Evolutionary conservation across 1,284 basidiomycete species (phyloP).

Genomic region (Grifola frondosa): DNA sequence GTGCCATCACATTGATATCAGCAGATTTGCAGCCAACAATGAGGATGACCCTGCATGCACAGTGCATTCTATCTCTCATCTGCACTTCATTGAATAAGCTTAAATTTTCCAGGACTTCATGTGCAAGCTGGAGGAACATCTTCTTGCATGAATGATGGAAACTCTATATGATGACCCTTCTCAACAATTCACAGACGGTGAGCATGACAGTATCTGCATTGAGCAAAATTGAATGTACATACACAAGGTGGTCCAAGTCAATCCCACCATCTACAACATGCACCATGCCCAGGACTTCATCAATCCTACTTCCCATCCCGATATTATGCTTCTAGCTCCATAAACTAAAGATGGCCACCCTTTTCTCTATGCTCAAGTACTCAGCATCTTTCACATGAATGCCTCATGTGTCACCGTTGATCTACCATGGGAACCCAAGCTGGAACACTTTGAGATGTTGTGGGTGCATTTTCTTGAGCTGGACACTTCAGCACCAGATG

Average conservation of each 20-base stretch:
- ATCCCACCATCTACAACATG: conserved; percentile 45
- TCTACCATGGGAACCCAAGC: neutral
- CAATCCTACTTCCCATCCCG: conserved; percentile 29
- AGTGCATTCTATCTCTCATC: too few relatives aligned
- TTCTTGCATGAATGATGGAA: too few relatives aligned
- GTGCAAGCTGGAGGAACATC: too few relatives aligned
- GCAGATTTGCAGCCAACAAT: conserved; percentile 6
- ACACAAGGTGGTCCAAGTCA: conserved; percentile 29
- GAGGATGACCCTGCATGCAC: conserved; percentile 13
- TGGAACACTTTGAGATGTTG: conserved; percentile 22
- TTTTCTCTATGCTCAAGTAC: conserved; percentile 9
- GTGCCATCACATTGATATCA: conserved; percentile 4
- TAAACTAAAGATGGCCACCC: conserved; percentile 8
- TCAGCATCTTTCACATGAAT: conserved; percentile 22
- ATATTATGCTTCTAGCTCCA: conserved; percentile 34
- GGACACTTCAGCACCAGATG: conserved; percentile 10
- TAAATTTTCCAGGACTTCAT: too few relatives aligned
- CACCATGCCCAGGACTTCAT: conserved; percentile 35
- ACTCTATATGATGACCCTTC: too few relatives aligned
- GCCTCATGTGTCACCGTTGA: conserved; percentile 3
- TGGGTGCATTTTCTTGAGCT: conserved; percentile 30
- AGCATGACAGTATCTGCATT: too few relatives aligned
- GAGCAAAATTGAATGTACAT: conserved; percentile 28
- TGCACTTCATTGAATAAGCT: too few relatives aligned
- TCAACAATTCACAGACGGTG: too few relatives aligned